Evolutionary conservation across 106 monocot genomes (phyloP), one percentile per base, ranked within the genome.

Genomic region (Gastrodia elata): DNA sequence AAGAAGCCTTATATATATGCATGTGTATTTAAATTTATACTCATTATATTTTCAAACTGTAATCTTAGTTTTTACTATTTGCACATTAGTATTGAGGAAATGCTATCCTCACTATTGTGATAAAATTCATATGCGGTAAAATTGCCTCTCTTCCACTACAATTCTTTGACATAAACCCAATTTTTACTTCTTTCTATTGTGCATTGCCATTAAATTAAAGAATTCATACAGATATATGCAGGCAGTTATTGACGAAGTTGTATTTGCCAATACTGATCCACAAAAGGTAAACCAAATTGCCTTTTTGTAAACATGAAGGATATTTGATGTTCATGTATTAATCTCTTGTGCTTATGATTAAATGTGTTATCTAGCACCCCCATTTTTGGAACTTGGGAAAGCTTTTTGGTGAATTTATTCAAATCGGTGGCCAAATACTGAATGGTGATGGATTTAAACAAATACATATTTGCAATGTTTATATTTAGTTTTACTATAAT

Each of bases 221-320:
- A 61, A 39, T 61, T 68, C 18, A 75, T 81, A 39, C 52, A 98
- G 98, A 87, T 98, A 98, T 74, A 93, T 98, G 93, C 98, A 98
- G 80, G 98, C 93, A 39, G 98, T 98, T 15, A 88, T 88, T 25
- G 98, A 98, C 80, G 98, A 98, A 82, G 77, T 93, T 75, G 76
- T 91, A 27, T 81, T 93, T 65, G 72, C 67, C 76, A 83, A 80
- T 78, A 72, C 73, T 78, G 87, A 98, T 84, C 82, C 93, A 8
- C 68, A 44, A 24, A 88, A 86, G 86, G 98, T 93, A 87, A n/a
- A 38, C 40, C 0, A 30, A 28, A 11, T 64, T 52, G 11, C 71
- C 37, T 37, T 14, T 33, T 64, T 26, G 22, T 59, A 15, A 18
- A 46, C 18, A 57, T n/a, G 27, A 18, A 36, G 68, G 11, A 35